Conservation (phyloP, 371 early-diverging fungal genomes). For the Zancudomyces culisetae region DNA sequence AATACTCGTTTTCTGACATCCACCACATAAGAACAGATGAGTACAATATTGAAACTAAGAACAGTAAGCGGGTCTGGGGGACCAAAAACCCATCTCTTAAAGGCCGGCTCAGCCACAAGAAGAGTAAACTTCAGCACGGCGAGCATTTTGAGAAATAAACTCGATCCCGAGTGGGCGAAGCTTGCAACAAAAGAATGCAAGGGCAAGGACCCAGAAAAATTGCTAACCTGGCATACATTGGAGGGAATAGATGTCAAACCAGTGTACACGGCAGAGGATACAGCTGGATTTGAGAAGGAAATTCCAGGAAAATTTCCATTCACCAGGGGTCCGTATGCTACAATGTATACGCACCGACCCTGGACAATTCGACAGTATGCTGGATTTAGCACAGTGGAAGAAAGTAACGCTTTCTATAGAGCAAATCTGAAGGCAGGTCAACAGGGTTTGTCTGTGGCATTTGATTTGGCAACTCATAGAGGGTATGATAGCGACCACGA, state of each 20-base stretch:
- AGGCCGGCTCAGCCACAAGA: too few relatives aligned
- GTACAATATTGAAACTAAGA: too few relatives aligned
- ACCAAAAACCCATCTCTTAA: too few relatives aligned
- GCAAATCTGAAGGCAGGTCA: constrained; percentile 72
- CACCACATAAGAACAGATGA: too few relatives aligned
- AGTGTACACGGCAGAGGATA: constrained; percentile 51
- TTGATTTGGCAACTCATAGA: constrained; percentile 70
- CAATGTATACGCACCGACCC: constrained; percentile 72
- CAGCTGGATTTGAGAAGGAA: constrained; percentile 32
- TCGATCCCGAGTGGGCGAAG: constrained; percentile 43
- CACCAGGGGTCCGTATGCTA: constrained; percentile 70
- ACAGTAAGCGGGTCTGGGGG: too few relatives aligned
- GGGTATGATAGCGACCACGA: constrained; percentile 77
- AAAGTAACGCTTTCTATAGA: constrained; percentile 63
- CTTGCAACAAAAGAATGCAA: constrained; percentile 63
- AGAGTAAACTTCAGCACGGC: background rate
- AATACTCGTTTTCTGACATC: too few relatives aligned
- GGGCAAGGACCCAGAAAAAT: constrained; percentile 50
- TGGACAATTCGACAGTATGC: constrained; percentile 80
- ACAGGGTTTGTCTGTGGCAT: constrained; percentile 66
- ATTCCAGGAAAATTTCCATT: constrained; percentile 65
- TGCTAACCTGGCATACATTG: constrained; percentile 54
- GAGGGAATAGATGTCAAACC: constrained; percentile 75
- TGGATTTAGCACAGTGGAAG: constrained; percentile 75
- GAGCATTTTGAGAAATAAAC: background rate